Base-by-base conservation (phyloP, 495 filamentous ascomycete species). In the Penicillium roqueforti region DNA sequence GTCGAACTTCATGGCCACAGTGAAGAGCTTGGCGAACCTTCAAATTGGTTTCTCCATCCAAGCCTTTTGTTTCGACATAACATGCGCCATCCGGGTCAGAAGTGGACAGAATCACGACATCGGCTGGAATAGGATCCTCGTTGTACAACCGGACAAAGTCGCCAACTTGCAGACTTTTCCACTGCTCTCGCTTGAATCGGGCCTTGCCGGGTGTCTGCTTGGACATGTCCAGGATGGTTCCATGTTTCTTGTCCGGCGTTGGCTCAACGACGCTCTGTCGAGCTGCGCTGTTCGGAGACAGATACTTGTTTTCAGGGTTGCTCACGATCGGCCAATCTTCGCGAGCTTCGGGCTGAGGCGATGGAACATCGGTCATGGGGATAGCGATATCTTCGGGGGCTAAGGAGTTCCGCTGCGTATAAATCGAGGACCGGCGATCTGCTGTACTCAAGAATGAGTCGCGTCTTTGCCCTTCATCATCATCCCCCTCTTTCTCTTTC, bases 71-170 rank as follows among this genome's bases (percentile, higher is more conserved):
- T 71, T 99, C 95, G 20, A 97, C 87, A 59, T 97, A 97, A 68
- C 95, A 99, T 31, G 91, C 87, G 34, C 95, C 95, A 62, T 99
- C 95, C 4, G 83, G 80, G 61, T 97, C 93, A 3, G 93, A 97
- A 9, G 95, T 97, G 11, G 93, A 90, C n/a, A 99, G 75, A 47
- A 99, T 89, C 45, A 97, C 86, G 40, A 97, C 78, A 72, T 99
- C 95, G 36, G 95, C 92, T 2, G 95, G 95, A 25, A 99, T 86
- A 55, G 92, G 89, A 64, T 99, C 95, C 47, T 95, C 88, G 57
- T 95, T 96, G 72, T 96, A 97, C 47, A 99, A 80, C 50, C 95
- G 89, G 42, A 99, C 87, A 68, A 95, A 97, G 69, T 99, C 95
- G 34, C 95, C 95, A 39, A 97, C 92, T 60, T 95, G 85, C 22